Evolutionary conservation across 805 yeast species (phyloP).

Genomic region (Barnettozyma botsteinii): DNA sequence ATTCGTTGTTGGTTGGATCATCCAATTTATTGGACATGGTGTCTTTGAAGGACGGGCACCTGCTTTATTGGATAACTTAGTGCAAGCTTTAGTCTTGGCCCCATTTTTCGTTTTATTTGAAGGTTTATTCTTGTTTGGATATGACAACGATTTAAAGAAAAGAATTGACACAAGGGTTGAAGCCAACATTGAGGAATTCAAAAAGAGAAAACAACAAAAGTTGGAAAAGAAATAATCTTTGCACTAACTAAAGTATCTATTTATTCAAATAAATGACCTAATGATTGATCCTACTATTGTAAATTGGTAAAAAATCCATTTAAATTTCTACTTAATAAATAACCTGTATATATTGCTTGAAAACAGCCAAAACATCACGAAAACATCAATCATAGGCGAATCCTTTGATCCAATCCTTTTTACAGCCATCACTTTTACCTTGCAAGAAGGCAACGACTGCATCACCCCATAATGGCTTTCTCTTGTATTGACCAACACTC

Average conservation of each 20-base stretch:
- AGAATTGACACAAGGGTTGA: constrained; percentile 31
- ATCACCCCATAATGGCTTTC: constrained; percentile 62
- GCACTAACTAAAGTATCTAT: too few species aligned
- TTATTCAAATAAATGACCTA: neutral
- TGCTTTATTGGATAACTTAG: constrained; percentile 73
- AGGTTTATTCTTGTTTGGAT: constrained; percentile 62
- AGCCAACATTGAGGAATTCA: constrained; percentile 24
- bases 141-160: constrained; percentile 38
- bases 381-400: neutral
- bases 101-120: constrained; percentile 88
- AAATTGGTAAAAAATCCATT: too few species aligned
- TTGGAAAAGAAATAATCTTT: neutral
- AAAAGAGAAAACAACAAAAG: constrained; percentile 1
- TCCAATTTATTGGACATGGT: constrained; percentile 87
- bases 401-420: constrained; percentile 18
- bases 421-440: constrained; percentile 32
- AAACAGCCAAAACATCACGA: too few species aligned
- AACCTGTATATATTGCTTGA: too few species aligned
- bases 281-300: too few species aligned
- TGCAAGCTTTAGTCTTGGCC: constrained; percentile 84
- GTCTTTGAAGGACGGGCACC: constrained; percentile 78
- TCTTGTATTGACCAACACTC: constrained; percentile 55
- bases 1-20: constrained; percentile 63
- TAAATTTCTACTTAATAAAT: too few species aligned
- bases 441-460: constrained; percentile 44